Evolutionary conservation across 441 rosid genomes (phyloP), one percentile per base, ranked within the genome.

Genomic region (Melastoma candidum): DNA sequence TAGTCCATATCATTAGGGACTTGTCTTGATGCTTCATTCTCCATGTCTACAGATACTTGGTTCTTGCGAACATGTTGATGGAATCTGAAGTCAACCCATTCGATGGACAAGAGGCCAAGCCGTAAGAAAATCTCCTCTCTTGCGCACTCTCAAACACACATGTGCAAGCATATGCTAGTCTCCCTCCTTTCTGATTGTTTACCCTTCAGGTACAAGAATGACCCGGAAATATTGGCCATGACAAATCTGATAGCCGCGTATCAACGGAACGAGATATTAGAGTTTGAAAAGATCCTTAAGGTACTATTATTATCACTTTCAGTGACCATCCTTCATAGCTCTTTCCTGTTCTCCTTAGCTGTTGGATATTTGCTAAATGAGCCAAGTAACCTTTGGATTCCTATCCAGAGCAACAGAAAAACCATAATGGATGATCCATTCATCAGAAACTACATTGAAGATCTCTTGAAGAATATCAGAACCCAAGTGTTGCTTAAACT

Each of bases 41-140:
- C 41, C 41, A 4, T 32, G 41, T 32, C 5, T 32, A 8, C 74
- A 94, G 99, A 63, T 94, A 94, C 67, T 80, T 94, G 71, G 99
- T 94, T 75, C 77, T 94, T 63, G 99, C 97, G 26, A 94, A 94
- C 66, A 94, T 94, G 99, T 79, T 94, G 75, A 90, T 94, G 99
- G 99, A 90, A 70, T 94, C 97, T 12, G 90, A 94, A 80, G 99
- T 94, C 52, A 94, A 94, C 71, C 99, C 99, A 46, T 94, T 94
- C 72, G 99, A 89, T 47, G 99, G 99, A 51, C 99, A 94, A 70
- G 99, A 94, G 81, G 99, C 99, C 52, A 94, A 90, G 63, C 97
- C 99, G 99, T 89, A 81, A 89, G 98, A 32, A 8, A 32, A 32
- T 32, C 41, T 4, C 41, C 41, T 32, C 41, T 32, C 8, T 32